These are phyloP conservation scores for Parastagonospora avenae DNA, from an alignment of 2,329 filamentous ascomycete genomes.

Conservation along the genomic window DNA sequence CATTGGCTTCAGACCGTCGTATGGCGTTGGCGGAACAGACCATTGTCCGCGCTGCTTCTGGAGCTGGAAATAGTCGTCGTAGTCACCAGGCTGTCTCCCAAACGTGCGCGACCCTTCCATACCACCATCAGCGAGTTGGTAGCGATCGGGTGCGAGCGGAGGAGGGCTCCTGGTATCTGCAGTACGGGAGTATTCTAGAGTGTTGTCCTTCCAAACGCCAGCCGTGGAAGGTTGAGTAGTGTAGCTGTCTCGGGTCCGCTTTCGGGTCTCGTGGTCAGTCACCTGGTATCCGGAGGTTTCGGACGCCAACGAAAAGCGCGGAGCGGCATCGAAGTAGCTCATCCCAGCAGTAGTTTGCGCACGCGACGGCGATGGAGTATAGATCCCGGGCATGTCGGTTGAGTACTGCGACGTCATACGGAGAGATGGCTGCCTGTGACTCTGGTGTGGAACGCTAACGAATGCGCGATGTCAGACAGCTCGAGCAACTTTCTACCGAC, in stretches of 20 bases:
- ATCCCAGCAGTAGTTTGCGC: conserved; percentile 18
- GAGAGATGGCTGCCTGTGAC: conserved; percentile 27
- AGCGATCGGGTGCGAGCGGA: conserved; percentile 58
- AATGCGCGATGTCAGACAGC: conserved; percentile 17
- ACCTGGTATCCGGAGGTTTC: conserved; percentile 36
- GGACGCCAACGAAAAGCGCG: conserved; percentile 29
- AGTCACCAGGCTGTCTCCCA: conserved; percentile 46
- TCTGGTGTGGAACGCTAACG: conserved; percentile 8
- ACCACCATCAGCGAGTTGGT: conserved; percentile 55
- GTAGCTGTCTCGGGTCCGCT: conserved; percentile 29
- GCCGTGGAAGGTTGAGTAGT: conserved; percentile 17
- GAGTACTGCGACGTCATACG: conserved; percentile 28
- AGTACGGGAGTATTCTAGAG: conserved; percentile 26
- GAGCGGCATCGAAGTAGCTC: conserved; percentile 25
- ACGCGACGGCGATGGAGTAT: conserved; percentile 22
- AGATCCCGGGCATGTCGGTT: conserved; percentile 37
- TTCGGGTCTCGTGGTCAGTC: conserved; percentile 41
- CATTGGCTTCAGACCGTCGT: conserved; percentile 16
- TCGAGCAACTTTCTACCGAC: neutral
- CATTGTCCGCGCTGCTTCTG: conserved; percentile 45
- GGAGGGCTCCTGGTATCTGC: conserved; percentile 44
- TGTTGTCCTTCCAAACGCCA: conserved; percentile 24
- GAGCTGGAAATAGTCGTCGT: conserved; percentile 49
- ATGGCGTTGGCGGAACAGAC: conserved; percentile 37
- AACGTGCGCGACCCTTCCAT: conserved; percentile 54